phyloP scores from a whole-genome alignment of 2,329 filamentous ascomycete genomes.

The Colletotrichum nymphaeae region DNA sequence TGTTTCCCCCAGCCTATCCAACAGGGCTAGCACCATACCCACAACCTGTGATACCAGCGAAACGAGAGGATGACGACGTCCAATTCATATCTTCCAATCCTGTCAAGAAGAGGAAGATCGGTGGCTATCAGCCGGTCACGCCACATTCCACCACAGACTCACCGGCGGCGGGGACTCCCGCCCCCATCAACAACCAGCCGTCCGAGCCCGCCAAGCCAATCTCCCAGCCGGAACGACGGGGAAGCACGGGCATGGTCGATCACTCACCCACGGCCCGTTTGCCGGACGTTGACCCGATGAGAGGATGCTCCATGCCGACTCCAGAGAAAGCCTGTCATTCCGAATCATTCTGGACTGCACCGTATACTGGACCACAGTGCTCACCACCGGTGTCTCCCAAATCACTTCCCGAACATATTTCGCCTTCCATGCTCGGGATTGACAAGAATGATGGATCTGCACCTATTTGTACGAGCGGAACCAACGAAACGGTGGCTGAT shows the following conservation, averaged over 20 bases:
- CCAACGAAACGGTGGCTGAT: background rate
- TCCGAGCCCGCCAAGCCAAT: slow-evolving; percentile 6
- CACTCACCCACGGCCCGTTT: slow-evolving; percentile 39
- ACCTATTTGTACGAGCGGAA: background rate
- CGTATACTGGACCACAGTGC: slow-evolving; percentile 37
- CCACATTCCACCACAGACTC: slow-evolving; percentile 8
- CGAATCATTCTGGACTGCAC: slow-evolving; percentile 31
- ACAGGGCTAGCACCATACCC: background rate
- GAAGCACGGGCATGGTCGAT: slow-evolving; percentile 47
- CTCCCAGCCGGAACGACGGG: slow-evolving; percentile 38
- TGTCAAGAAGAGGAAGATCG: slow-evolving; percentile 49
- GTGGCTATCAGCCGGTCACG: background rate
- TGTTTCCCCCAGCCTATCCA: slow-evolving; percentile 27
- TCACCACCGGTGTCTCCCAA: slow-evolving; percentile 51
- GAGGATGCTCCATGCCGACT: slow-evolving; percentile 48
- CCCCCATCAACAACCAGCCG: background rate
- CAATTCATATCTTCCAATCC: slow-evolving; percentile 57
- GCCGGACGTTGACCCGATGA: slow-evolving; percentile 42
- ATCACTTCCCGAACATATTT: slow-evolving; percentile 36
- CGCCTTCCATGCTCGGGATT: slow-evolving; percentile 6
- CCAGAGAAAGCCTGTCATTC: slow-evolving; percentile 47
- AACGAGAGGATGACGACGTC: slow-evolving; percentile 53
- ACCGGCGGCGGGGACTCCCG: background rate
- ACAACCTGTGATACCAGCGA: slow-evolving; percentile 36
- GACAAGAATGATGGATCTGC: background rate